Percentiles rank a stretch among this genome's conserved stretches.
Evolutionary conservation across 305 asterid genomes (phyloP).

Genomic region (Plantago lanceolata): DNA sequence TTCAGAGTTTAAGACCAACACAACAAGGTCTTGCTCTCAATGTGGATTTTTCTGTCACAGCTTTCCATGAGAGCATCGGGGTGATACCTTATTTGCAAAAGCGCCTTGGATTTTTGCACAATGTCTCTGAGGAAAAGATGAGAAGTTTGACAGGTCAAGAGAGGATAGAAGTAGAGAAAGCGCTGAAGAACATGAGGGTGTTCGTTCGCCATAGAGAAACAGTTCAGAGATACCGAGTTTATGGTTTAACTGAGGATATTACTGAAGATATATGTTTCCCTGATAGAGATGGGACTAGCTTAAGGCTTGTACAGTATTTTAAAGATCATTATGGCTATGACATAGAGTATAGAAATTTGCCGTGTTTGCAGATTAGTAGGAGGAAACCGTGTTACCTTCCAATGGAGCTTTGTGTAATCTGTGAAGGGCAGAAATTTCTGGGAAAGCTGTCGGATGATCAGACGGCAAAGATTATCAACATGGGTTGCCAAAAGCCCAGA

Average conservation of each 20-base stretch:
- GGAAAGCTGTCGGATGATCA: conserved; percentile 93
- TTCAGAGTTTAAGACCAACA: conserved; percentile 87
- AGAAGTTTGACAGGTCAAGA: conserved; percentile 49
- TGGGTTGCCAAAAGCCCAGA: conserved; percentile 82
- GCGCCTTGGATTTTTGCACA: conserved; percentile 56
- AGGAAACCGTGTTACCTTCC: conserved; percentile 87
- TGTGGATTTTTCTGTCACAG: conserved; percentile 84
- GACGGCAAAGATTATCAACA: conserved; percentile 67
- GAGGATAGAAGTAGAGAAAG: conserved; percentile 67
- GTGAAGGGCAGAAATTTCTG: conserved; percentile 96
- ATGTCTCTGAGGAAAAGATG: conserved; percentile 35
- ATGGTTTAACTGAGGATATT: conserved; percentile 60
- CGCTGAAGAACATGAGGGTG: conserved; percentile 67
- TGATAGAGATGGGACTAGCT: conserved; percentile 63
- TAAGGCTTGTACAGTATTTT: conserved; percentile 58
- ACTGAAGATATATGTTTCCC: conserved; percentile 64
- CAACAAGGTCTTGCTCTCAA: conserved; percentile 91
- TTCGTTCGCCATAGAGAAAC: conserved; percentile 87
- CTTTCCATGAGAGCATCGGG: conserved; percentile 87
- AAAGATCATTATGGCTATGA: conserved; percentile 79
- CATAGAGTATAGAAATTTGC: conserved; percentile 60
- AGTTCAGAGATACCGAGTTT: conserved; percentile 69
- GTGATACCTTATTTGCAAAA: conserved; percentile 75
- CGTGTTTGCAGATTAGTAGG: conserved; percentile 84
- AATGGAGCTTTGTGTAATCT: conserved; percentile 92